Percentiles rank a stretch among this genome's conserved stretches.
Evolutionary conservation across 1,284 basidiomycete genomes (phyloP).

Genomic region (Rugiboletus extremiorientalis): DNA sequence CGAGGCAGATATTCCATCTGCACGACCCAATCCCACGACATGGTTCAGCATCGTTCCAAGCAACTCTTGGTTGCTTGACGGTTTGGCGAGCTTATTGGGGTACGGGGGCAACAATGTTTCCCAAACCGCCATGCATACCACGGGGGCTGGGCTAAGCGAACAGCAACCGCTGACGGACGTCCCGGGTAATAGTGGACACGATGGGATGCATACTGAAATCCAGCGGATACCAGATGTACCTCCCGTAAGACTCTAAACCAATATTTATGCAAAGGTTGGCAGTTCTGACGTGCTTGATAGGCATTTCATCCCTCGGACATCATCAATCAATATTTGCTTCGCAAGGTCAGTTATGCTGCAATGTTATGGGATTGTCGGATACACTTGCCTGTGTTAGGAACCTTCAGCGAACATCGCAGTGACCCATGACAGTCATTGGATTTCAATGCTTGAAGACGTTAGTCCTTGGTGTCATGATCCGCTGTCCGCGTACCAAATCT

Average conservation of each 20-base stretch:
- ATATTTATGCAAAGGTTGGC: no score
- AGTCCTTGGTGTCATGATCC: background rate
- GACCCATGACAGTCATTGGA: slow-evolving; percentile 7
- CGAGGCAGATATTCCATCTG: slow-evolving; percentile 4
- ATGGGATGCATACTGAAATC: background rate
- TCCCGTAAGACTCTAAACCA: background rate
- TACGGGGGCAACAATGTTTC: background rate
- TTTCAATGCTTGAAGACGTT: slow-evolving; percentile 10
- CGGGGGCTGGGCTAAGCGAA: background rate
- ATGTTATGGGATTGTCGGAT: background rate
- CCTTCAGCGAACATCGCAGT: slow-evolving; percentile 11
- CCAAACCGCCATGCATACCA: background rate
- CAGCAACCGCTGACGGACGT: background rate
- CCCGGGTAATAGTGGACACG: background rate
- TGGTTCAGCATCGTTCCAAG: background rate
- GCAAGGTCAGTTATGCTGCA: background rate
- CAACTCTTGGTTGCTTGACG: background rate
- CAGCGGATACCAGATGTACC: slow-evolving; percentile 2
- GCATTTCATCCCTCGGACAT: slow-evolving; percentile 11
- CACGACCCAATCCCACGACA: background rate
- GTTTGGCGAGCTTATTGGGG: background rate
- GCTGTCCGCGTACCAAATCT: background rate
- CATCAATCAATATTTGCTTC: slow-evolving; percentile 12
- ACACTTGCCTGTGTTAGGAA: background rate
- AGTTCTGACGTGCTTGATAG: background rate